These are phyloP conservation scores for Saccharomycopsis synnaedendra DNA, from an alignment of 805 yeast species.

Conservation along the genomic window DNA sequence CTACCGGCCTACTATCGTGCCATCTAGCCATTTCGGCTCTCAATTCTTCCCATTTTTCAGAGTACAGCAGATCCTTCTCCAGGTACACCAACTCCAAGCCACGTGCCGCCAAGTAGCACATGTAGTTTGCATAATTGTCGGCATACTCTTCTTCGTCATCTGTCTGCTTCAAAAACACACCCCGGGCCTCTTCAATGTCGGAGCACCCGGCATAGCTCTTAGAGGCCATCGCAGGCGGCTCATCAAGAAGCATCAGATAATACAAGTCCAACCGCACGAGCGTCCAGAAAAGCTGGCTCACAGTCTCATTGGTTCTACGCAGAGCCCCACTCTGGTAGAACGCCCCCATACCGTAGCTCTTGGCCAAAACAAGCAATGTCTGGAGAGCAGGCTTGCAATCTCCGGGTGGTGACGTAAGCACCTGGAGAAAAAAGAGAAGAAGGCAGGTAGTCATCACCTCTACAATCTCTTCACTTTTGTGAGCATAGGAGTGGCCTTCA, in stretches of 20 bases:
- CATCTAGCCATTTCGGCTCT: slow-evolving; percentile 1
- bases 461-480: neutral
- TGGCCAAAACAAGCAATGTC: slow-evolving; percentile 2
- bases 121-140: slow-evolving; percentile 4
- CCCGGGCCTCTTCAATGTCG: no score
- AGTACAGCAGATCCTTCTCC: neutral
- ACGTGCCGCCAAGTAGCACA: slow-evolving; percentile 5
- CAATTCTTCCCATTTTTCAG: slow-evolving; percentile 4
- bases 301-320: neutral
- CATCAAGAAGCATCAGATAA: slow-evolving; percentile 5
- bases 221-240: neutral
- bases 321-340: neutral
- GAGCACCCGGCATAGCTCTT: no score
- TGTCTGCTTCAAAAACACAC: neutral
- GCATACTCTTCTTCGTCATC: slow-evolving; percentile 1
- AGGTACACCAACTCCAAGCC: slow-evolving; percentile 2
- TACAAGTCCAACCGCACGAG: slow-evolving; percentile 10
- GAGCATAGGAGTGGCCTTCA: neutral
- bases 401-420: slow-evolving; percentile 5
- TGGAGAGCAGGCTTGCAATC: slow-evolving; percentile 4
- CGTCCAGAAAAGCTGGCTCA: slow-evolving; percentile 9
- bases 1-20: slow-evolving; percentile 5
- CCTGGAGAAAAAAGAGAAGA: slow-evolving; percentile 10
- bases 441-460: slow-evolving; percentile 1
- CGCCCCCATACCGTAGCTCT: slow-evolving; percentile 6